Percentiles rank a stretch among this genome's conserved stretches.
Evolutionary conservation across 805 yeast genomes (phyloP).

Genomic region (Nakazawaea molendinolei): DNA sequence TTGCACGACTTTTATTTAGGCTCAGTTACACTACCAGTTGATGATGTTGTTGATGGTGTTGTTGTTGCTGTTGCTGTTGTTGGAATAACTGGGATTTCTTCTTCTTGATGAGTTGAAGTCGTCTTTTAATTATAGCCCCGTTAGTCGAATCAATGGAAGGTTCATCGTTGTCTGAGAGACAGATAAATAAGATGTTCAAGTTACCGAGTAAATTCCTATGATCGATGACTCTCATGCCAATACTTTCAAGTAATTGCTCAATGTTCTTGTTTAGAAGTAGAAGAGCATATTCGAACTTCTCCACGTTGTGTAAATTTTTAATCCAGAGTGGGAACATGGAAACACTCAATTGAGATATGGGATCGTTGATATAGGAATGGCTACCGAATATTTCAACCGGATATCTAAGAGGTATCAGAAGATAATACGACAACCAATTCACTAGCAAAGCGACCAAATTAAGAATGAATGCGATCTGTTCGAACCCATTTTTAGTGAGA

Average conservation of each 20-base stretch:
- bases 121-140: background rate
- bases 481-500: slow-evolving; percentile 24
- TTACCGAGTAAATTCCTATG: slow-evolving; percentile 26
- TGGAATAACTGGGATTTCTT: slow-evolving; percentile 1
- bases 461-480: slow-evolving; percentile 41
- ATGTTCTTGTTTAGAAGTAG: slow-evolving; percentile 38
- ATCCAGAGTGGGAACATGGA: slow-evolving; percentile 43
- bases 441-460: slow-evolving; percentile 41
- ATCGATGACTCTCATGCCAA: slow-evolving; percentile 23
- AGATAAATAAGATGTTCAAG: slow-evolving; percentile 26
- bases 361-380: slow-evolving; percentile 40
- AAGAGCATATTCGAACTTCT: slow-evolving; percentile 45
- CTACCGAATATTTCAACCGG: slow-evolving; percentile 43
- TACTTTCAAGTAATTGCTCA: slow-evolving; percentile 33
- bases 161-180: slow-evolving; percentile 18
- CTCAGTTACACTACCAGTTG: too few relatives aligned
- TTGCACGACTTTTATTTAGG: slow-evolving; percentile 6
- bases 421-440: slow-evolving; percentile 30
- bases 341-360: slow-evolving; percentile 34
- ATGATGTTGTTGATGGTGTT: too few relatives aligned
- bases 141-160: background rate
- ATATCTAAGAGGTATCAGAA: slow-evolving; percentile 40
- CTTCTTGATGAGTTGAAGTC: slow-evolving; percentile 4
- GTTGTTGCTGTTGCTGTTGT: slow-evolving; percentile 1
- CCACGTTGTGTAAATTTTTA: slow-evolving; percentile 16